Conservation (phyloP, 108 stramenopile species). For the Nannochloropsis salina region DNA sequence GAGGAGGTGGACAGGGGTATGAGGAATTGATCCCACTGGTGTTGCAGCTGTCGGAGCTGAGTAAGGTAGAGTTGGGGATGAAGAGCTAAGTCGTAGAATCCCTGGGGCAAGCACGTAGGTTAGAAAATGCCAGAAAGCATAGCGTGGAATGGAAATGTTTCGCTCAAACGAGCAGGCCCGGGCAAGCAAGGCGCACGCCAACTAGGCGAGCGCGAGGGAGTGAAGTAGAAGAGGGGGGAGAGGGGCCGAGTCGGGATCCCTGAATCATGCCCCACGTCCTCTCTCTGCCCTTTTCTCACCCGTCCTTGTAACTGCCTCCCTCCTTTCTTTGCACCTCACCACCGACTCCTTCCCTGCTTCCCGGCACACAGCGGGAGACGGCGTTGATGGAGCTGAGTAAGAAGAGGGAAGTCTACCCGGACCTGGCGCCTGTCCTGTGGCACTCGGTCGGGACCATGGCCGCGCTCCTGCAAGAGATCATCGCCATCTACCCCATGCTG, state of each 20-base stretch:
- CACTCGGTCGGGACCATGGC: conserved; percentile 62
- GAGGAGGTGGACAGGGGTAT: background rate
- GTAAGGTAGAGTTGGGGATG: background rate
- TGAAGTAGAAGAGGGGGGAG: background rate
- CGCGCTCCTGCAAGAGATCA: conserved; percentile 90
- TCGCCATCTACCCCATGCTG: conserved; percentile 90
- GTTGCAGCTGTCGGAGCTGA: background rate
- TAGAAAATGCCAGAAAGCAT: background rate
- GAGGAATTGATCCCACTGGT: conserved; percentile 8
- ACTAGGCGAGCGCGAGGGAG: background rate
- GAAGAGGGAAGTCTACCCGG: conserved; percentile 86
- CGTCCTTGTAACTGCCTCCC: background rate
- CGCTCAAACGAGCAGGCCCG: too few relatives aligned
- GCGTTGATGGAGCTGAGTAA: conserved; percentile 94
- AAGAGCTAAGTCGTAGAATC: background rate
- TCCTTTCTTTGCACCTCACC: background rate
- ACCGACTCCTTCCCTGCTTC: too few relatives aligned
- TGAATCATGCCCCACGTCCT: background rate
- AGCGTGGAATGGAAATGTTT: background rate
- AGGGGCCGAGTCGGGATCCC: background rate
- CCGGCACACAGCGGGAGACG: conserved; percentile 65
- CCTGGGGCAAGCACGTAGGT: too few relatives aligned
- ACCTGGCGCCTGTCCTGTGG: conserved; percentile 83
- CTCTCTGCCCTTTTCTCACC: background rate
- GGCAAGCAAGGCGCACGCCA: background rate